A percentile compares a stretch with the other conserved stretches of the same genome.
phyloP scores from a whole-genome alignment of 2,329 filamentous ascomycete species.

The Clarireedia paspali region DNA sequence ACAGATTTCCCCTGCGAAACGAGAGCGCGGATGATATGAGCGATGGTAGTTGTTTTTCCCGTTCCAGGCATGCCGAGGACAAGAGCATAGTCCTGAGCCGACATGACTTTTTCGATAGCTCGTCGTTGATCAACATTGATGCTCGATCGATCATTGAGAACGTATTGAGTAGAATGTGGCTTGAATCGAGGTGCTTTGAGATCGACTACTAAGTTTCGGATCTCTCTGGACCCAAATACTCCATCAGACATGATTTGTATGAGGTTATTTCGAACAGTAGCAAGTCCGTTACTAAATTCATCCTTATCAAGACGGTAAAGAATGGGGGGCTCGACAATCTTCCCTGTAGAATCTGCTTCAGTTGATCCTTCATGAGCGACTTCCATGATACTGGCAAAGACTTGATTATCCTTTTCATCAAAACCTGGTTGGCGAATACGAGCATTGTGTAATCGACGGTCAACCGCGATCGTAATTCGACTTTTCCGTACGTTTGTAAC shows the following conservation, averaged over 20 bases:
- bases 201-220: conserved; percentile 76
- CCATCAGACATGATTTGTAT: conserved; percentile 84
- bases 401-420: conserved; percentile 68
- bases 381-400: conserved; percentile 89
- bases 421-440: conserved; percentile 71
- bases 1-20: conserved; percentile 88
- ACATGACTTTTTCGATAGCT: conserved; percentile 93
- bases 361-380: conserved; percentile 52
- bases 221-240: conserved; percentile 60
- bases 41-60: conserved; percentile 96
- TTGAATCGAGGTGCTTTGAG: conserved; percentile 68
- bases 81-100: conserved; percentile 89
- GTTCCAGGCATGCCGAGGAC: conserved; percentile 98
- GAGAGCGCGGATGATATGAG: conserved; percentile 88
- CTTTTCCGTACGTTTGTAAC: conserved; percentile 69
- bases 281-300: conserved; percentile 97
- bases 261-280: conserved; percentile 86
- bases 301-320: conserved; percentile 91
- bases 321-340: conserved; percentile 46
- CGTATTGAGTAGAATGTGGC: conserved; percentile 53
- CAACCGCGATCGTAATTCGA: conserved; percentile 80
- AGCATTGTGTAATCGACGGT: conserved; percentile 81
- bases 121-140: conserved; percentile 82
- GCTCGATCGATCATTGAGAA: conserved; percentile 51
- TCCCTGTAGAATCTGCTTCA: conserved; percentile 43